A percentile compares a stretch with the other conserved stretches of the same genome.
phyloP scores from a whole-genome alignment of 179 eudicot species.

The Kewa caespitosa region DNA sequence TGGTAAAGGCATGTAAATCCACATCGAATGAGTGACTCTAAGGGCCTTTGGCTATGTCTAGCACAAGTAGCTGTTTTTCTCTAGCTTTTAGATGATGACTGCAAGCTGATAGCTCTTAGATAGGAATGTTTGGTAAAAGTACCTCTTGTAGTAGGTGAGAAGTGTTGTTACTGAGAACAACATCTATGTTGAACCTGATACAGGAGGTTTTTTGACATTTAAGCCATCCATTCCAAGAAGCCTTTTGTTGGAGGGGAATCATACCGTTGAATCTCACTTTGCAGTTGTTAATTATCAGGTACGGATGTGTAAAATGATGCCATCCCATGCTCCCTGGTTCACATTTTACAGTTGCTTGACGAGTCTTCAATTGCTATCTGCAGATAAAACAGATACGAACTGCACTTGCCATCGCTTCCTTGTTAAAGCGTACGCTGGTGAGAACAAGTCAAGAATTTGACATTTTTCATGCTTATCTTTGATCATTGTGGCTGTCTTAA shows the following conservation, averaged over 20 bases:
- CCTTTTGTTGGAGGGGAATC: constrained; percentile 76
- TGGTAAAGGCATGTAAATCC: too few species aligned
- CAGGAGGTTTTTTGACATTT: constrained; percentile 92
- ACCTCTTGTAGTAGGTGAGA: too few species aligned
- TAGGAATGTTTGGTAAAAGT: too few species aligned
- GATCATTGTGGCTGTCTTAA: constrained; percentile 1
- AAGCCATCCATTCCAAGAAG: constrained; percentile 81
- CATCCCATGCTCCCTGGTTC: not conserved
- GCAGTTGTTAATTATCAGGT: constrained; percentile 81
- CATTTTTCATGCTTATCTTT: constrained; percentile 9
- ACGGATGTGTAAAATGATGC: constrained; percentile 25
- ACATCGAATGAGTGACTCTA: too few species aligned
- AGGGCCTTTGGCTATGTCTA: too few species aligned
- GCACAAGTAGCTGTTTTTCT: too few species aligned
- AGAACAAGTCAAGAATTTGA: constrained; percentile 25
- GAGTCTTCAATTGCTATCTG: constrained; percentile 15
- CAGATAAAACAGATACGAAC: constrained; percentile 95
- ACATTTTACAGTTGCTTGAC: constrained; percentile 5
- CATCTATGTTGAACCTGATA: constrained; percentile 21
- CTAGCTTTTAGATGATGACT: too few species aligned
- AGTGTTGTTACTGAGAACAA: too few species aligned
- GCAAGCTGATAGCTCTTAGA: too few species aligned
- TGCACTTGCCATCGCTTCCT: constrained; percentile 87
- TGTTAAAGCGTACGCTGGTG: constrained; percentile 89
- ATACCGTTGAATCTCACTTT: constrained; percentile 78